Conservation (phyloP, 495 filamentous ascomycete species). For the Hypoxylon trugodes region DNA sequence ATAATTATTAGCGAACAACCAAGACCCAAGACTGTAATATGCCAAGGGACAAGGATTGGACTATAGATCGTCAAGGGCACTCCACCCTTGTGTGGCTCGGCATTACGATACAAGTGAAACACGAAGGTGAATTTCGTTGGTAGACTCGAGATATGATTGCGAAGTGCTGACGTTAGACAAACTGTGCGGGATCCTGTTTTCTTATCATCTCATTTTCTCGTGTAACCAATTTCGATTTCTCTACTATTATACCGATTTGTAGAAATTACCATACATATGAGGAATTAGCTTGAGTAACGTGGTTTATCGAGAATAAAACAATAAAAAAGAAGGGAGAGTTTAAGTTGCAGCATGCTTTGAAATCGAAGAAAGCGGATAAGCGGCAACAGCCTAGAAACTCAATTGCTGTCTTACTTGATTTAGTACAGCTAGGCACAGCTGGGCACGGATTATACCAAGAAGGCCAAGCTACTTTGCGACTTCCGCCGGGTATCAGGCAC, state of each 20-base stretch:
- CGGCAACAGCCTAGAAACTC: slow-evolving; percentile 16
- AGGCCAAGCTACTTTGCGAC: slow-evolving; percentile 7
- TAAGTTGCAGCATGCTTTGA: neutral
- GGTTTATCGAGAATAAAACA: neutral
- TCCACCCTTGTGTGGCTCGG: slow-evolving; percentile 36
- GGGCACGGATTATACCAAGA: slow-evolving; percentile 15
- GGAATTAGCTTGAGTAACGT: neutral
- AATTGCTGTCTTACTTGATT: slow-evolving; percentile 1
- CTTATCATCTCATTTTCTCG: neutral
- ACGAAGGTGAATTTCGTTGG: slow-evolving; percentile 14
- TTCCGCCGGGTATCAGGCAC: slow-evolving; percentile 11
- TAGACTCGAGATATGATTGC: slow-evolving; percentile 3
- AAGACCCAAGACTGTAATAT: slow-evolving; percentile 33
- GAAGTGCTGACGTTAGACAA: slow-evolving; percentile 17
- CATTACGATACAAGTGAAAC: slow-evolving; percentile 19
- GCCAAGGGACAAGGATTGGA: slow-evolving; percentile 21
- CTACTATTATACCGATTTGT: neutral
- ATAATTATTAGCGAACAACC: slow-evolving; percentile 12
- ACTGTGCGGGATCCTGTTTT: slow-evolving; percentile 7
- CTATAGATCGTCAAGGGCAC: slow-evolving; percentile 16
- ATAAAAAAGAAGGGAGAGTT: neutral
- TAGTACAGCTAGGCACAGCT: slow-evolving; percentile 15
- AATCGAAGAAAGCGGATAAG: slow-evolving; percentile 23
- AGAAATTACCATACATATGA: neutral
- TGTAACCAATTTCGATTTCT: slow-evolving; percentile 1